phyloP scores from a whole-genome alignment of 116 monocot species.

The Zostera marina region DNA sequence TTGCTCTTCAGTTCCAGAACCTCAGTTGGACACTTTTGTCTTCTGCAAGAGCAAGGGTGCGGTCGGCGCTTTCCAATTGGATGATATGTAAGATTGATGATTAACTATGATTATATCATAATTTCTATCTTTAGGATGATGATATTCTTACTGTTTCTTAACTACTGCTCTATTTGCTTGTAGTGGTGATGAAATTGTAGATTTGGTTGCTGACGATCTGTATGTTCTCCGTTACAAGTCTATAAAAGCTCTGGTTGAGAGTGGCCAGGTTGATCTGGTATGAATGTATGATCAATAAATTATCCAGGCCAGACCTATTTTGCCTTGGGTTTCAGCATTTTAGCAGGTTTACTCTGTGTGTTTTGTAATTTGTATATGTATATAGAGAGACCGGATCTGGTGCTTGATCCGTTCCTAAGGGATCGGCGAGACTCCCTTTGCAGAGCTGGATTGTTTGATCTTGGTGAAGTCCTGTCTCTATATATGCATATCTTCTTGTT shows the following conservation, averaged over 20 bases:
- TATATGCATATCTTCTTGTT: no score
- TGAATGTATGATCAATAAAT: conserved; percentile 11
- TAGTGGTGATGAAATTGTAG: conserved; percentile 85
- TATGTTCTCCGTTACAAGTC: conserved; percentile 95
- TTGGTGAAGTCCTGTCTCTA: no score
- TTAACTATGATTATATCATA: neutral
- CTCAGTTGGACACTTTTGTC: conserved; percentile 79
- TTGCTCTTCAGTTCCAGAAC: conserved; percentile 55
- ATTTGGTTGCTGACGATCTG: conserved; percentile 68
- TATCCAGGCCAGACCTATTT: no score
- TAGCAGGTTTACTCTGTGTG: no score
- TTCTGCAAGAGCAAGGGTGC: conserved; percentile 83
- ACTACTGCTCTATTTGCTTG: neutral
- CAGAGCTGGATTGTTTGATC: no score
- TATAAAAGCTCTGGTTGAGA: conserved; percentile 76
- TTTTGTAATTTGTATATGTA: no score
- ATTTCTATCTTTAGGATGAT: neutral
- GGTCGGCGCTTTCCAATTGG: conserved; percentile 89
- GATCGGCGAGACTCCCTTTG: no score
- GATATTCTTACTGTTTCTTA: neutral
- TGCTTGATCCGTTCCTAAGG: no score
- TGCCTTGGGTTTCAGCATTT: no score
- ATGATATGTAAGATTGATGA: conserved; percentile 47
- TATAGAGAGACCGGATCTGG: no score
- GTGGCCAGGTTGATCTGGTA: conserved; percentile 61